Conservation (phyloP, 768 basidiomycete genomes). For the Serpula lacrymans region DNA sequence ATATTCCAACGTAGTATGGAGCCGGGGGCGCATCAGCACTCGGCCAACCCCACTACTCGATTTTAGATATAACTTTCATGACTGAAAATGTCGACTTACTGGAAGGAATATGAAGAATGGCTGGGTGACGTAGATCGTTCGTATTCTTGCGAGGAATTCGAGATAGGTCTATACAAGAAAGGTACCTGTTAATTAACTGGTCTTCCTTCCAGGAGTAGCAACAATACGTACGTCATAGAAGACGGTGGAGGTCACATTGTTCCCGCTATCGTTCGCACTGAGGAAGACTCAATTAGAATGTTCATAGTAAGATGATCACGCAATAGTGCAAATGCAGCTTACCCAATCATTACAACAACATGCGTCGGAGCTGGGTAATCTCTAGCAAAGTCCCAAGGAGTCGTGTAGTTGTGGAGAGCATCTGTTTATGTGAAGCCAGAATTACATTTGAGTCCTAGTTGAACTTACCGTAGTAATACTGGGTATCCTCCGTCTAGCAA, state of each 20-base stretch:
- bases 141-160: constrained; percentile 41
- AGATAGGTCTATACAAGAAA: constrained; percentile 41
- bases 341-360: constrained; percentile 57
- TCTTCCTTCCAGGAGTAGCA: not conserved
- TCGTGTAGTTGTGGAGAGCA: constrained; percentile 50
- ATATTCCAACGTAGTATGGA: constrained; percentile 46
- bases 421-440: constrained; percentile 31
- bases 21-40: constrained; percentile 41
- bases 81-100: constrained; percentile 19
- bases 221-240: constrained; percentile 38
- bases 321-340: constrained; percentile 6
- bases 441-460: not conserved
- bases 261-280: constrained; percentile 55
- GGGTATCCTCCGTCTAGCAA: constrained; percentile 52
- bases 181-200: not conserved
- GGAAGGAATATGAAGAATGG: constrained; percentile 56
- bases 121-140: constrained; percentile 39
- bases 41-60: constrained; percentile 53
- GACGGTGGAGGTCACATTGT: constrained; percentile 41
- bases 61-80: too few relatives aligned
- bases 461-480: constrained; percentile 36
- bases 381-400: constrained; percentile 51
- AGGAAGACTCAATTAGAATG: not conserved
- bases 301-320: constrained; percentile 1
- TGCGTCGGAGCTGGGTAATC: constrained; percentile 48